Evolutionary conservation across 345 rosid genomes (phyloP).

Genomic region (Durio zibethinus): DNA sequence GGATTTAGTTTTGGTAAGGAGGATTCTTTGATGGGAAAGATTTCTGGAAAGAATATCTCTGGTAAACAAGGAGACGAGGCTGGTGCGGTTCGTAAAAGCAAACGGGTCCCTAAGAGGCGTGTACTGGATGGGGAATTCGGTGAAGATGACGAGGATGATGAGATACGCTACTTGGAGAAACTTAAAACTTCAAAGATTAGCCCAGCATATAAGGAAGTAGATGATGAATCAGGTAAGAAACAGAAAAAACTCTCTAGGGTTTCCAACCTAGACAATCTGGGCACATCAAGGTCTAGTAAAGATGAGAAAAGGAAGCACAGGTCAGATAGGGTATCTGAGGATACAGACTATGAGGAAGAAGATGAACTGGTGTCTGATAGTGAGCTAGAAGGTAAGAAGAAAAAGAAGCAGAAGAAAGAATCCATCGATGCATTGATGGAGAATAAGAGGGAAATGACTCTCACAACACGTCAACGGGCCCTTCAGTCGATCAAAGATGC

Average conservation of each 20-base stretch:
- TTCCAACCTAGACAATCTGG: conserved; percentile 42
- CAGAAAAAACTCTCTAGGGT: conserved; percentile 60
- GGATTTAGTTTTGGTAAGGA: conserved; percentile 59
- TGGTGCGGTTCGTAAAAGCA: conserved; percentile 73
- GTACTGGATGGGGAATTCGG: conserved; percentile 52
- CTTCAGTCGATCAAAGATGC: conserved; percentile 77
- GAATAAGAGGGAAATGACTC: conserved; percentile 58
- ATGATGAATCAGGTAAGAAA: conserved; percentile 55
- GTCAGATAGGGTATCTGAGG: conserved; percentile 45
- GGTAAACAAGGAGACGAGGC: conserved; percentile 54
- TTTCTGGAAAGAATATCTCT: conserved; percentile 31
- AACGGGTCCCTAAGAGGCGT: conserved; percentile 66
- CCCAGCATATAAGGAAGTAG: conserved; percentile 42
- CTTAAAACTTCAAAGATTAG: conserved; percentile 53
- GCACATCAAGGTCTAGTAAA: conserved; percentile 34
- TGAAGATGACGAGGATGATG: conserved; percentile 72
- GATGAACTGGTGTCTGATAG: conserved; percentile 47
- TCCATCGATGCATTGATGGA: conserved; percentile 53
- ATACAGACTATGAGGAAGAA: conserved; percentile 58
- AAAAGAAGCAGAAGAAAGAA: conserved; percentile 55
- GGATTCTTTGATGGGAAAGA: conserved; percentile 49
- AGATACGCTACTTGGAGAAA: conserved; percentile 82
- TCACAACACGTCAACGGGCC: conserved; percentile 89
- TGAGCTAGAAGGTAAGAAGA: conserved; percentile 44
- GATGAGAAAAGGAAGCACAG: conserved; percentile 55